Evolutionary conservation across 1,284 basidiomycete genomes (phyloP).

Genomic region (Peniophora sp.): DNA sequence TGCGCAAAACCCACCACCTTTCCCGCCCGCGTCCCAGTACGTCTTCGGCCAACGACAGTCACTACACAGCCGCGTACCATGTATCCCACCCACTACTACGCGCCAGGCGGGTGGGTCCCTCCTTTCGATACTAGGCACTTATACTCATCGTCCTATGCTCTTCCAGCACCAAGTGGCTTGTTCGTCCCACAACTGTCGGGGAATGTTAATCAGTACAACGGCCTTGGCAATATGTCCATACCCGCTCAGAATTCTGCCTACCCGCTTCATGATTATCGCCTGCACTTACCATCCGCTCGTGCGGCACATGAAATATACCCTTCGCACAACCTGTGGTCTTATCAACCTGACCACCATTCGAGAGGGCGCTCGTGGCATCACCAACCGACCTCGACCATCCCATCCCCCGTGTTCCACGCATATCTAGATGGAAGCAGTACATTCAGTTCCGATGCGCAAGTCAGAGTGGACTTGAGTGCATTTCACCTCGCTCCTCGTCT

Average conservation of each 20-base stretch:
- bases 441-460: constrained; percentile 17
- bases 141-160: not conserved
- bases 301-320: constrained; percentile 6
- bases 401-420: constrained; percentile 34
- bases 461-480: constrained; percentile 51
- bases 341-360: constrained; percentile 13
- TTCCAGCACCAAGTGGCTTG: not conserved
- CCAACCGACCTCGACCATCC: constrained; percentile 14
- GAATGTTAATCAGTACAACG: not conserved
- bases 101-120: no score
- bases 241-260: not conserved
- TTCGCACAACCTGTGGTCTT: constrained; percentile 14
- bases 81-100: no score
- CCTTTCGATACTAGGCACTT: no score
- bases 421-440: constrained; percentile 47
- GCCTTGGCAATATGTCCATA: not conserved
- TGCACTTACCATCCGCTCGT: constrained; percentile 19
- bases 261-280: constrained; percentile 6
- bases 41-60: no score
- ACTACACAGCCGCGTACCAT: no score
- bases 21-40: no score
- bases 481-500: constrained; percentile 37
- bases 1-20: no score
- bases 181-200: not conserved
- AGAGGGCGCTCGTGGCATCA: constrained; percentile 15